These are phyloP conservation scores for Phytopythium sindhum DNA, from an alignment of 352 stramenopile species.

Conservation along the genomic window DNA sequence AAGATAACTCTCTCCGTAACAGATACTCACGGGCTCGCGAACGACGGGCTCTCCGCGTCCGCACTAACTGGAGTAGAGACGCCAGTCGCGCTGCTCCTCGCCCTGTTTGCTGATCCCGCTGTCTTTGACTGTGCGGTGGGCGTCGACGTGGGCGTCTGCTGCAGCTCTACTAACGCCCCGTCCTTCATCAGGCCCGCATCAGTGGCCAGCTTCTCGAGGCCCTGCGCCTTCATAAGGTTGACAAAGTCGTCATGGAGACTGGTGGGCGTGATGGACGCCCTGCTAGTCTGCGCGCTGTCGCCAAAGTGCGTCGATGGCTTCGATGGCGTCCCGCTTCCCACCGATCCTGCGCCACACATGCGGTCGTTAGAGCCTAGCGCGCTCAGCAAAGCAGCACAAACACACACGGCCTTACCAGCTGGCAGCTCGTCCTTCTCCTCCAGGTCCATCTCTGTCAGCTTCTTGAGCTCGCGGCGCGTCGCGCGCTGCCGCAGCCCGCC, in stretches of 20 bases:
- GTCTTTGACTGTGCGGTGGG: constrained; percentile 9
- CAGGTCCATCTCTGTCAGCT: constrained; percentile 68
- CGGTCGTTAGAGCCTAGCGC: neutral
- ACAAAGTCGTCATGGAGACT: constrained; percentile 87
- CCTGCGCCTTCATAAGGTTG: constrained; percentile 83
- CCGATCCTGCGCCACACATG: neutral
- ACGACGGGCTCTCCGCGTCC: constrained; percentile 35
- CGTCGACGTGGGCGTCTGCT: constrained; percentile 18
- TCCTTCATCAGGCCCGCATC: constrained; percentile 76
- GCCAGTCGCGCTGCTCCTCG: neutral
- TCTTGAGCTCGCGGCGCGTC: constrained; percentile 77
- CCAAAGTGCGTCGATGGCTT: neutral
- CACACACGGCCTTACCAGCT: constrained; percentile 17
- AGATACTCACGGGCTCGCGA: constrained; percentile 54
- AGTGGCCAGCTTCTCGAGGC: constrained; percentile 80
- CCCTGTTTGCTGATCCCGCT: neutral
- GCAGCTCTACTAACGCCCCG: constrained; percentile 58
- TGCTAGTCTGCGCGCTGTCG: constrained; percentile 5
- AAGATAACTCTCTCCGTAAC: neutral
- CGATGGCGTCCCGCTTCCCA: constrained; percentile 14
- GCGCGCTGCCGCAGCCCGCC: constrained; percentile 42
- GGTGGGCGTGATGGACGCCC: constrained; percentile 41
- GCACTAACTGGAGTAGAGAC: neutral
- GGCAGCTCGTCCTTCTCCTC: constrained; percentile 65
- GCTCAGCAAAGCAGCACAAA: neutral